A percentile compares a stretch with the other conserved stretches of the same genome.
phyloP scores from a whole-genome alignment of 140 eudicot genomes.

The Eryngium alpinum region DNA sequence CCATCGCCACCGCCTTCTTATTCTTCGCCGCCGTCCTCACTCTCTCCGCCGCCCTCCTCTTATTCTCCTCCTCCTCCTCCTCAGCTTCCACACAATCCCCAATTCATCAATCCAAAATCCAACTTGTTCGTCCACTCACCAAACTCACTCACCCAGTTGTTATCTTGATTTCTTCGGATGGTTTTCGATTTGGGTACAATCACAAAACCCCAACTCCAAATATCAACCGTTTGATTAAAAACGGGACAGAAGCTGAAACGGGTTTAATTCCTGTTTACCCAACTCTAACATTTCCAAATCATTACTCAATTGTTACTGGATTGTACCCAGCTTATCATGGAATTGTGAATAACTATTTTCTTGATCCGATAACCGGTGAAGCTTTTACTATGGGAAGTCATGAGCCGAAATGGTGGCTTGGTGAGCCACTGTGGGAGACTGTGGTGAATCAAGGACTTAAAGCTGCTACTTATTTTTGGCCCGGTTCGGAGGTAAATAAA shows the following conservation, averaged over 20 bases:
- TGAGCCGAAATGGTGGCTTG: conserved; percentile 13
- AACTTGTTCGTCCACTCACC: conserved; percentile 21
- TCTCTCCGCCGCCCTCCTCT: background rate
- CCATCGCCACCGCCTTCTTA: background rate
- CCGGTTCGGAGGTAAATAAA: conserved; percentile 9
- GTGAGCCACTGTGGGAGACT: conserved; percentile 14
- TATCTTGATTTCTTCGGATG: conserved; percentile 43
- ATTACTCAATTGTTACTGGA: conserved; percentile 14
- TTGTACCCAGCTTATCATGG: conserved; percentile 16
- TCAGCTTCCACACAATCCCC: conserved; percentile 50
- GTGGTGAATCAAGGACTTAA: conserved; percentile 13
- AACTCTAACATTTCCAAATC: conserved; percentile 10
- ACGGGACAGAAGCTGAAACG: conserved; percentile 12
- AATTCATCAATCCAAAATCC: conserved; percentile 23
- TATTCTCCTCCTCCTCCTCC: conserved; percentile 32
- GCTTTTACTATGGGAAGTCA: background rate
- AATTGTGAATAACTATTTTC: background rate
- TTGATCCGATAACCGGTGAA: background rate
- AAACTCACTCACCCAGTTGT: conserved; percentile 38
- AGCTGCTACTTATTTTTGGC: conserved; percentile 17
- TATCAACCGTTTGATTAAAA: conserved; percentile 11
- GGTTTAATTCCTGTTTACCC: conserved; percentile 13
- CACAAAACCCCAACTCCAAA: conserved; percentile 39
- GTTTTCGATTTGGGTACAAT: conserved; percentile 60
- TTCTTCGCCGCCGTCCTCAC: too few species aligned